phyloP scores from a whole-genome alignment of 2,329 filamentous ascomycete genomes.

The Scedosporium boydii region DNA sequence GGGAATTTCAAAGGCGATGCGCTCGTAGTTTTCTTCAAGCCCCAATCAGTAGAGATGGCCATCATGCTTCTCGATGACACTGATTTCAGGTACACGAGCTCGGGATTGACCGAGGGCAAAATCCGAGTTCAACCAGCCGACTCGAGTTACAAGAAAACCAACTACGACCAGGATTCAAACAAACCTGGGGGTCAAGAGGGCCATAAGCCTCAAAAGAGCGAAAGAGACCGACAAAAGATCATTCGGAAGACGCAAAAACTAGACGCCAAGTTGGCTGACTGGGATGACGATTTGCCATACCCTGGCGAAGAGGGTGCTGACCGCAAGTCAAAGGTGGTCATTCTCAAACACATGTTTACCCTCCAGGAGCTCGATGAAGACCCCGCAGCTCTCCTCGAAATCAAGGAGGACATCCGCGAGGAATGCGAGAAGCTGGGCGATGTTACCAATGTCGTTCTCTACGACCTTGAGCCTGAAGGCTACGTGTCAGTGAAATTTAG shows the following conservation, averaged over 20 bases:
- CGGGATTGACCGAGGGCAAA: conserved; percentile 45
- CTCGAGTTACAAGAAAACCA: conserved; percentile 80
- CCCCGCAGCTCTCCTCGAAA: conserved; percentile 71
- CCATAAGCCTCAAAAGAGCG: conserved; percentile 40
- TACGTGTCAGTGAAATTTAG: conserved; percentile 78
- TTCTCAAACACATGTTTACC: conserved; percentile 91
- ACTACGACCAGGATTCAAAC: conserved; percentile 44
- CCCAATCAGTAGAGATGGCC: conserved; percentile 81
- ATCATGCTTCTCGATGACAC: conserved; percentile 74
- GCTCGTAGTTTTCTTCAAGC: conserved; percentile 87
- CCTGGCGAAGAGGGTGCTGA: conserved; percentile 23
- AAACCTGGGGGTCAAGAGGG: conserved; percentile 20
- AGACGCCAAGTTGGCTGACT: conserved; percentile 85
- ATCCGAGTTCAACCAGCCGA: conserved; percentile 83
- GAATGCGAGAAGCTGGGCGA: conserved; percentile 79
- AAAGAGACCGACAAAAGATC: conserved; percentile 76
- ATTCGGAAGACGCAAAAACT: conserved; percentile 87
- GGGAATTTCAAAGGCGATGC: conserved; percentile 91
- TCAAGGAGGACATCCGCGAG: conserved; percentile 88
- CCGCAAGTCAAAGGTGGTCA: conserved; percentile 60
- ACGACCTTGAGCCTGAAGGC: conserved; percentile 76
- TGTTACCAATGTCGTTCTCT: conserved; percentile 86
- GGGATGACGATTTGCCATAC: conserved; percentile 76
- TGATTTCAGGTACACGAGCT: conserved; percentile 59
- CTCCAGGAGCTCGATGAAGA: conserved; percentile 78